Conservation (phyloP, 2,329 filamentous ascomycete genomes). For the Aspergillus costaricaensis region DNA sequence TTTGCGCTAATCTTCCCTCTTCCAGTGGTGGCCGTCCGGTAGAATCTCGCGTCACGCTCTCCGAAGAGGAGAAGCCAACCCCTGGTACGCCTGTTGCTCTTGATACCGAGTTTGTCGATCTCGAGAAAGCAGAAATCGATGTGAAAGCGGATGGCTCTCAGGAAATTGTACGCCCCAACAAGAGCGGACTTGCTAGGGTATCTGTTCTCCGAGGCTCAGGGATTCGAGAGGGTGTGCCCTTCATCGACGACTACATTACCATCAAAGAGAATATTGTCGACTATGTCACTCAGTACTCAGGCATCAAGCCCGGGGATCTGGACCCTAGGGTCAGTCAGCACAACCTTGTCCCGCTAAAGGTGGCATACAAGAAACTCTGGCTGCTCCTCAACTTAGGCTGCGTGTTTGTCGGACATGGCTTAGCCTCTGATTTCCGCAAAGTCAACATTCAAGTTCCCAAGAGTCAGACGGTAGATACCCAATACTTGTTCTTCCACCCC, state of each 20-base stretch:
- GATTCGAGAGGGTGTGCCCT: constrained; percentile 75
- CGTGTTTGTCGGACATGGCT: constrained; percentile 88
- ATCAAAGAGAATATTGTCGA: constrained; percentile 91
- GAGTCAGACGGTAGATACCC: constrained; percentile 89
- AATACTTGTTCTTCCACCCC: constrained; percentile 84
- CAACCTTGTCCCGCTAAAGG: constrained; percentile 82
- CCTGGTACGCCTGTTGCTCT: constrained; percentile 79
- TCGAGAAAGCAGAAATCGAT: constrained; percentile 91
- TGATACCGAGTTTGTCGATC: constrained; percentile 93
- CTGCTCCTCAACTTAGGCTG: constrained; percentile 91
- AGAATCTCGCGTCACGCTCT: constrained; percentile 43
- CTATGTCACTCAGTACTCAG: constrained; percentile 91
- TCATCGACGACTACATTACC: constrained; percentile 96
- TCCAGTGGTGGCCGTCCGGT: constrained; percentile 38
- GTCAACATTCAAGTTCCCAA: constrained; percentile 97
- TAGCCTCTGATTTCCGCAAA: constrained; percentile 94
- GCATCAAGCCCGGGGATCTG: constrained; percentile 82
- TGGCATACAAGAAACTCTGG: constrained; percentile 98
- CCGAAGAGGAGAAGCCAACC: constrained; percentile 64
- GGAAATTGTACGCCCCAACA: constrained; percentile 87
- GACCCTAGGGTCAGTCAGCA: constrained; percentile 77
- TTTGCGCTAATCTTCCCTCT: too few relatives aligned
- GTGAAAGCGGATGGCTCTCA: constrained; percentile 92
- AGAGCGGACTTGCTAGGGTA: constrained; percentile 87
- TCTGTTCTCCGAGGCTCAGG: constrained; percentile 83